phyloP scores from a whole-genome alignment of 2,329 filamentous ascomycete genomes.

The Elsinoe australis region DNA sequence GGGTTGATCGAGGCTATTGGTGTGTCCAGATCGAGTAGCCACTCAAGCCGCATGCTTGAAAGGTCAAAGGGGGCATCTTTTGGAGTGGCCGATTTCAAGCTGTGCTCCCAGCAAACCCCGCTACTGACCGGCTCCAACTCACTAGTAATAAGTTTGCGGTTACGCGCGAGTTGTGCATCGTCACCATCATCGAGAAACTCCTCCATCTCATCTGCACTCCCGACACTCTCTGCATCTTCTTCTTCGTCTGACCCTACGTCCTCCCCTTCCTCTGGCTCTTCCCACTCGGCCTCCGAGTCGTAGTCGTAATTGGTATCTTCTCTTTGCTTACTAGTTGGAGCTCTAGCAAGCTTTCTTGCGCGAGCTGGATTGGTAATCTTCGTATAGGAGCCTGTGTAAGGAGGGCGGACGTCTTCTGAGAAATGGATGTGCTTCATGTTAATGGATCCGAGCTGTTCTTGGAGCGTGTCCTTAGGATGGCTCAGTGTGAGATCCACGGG shows the following conservation, averaged over 20 bases:
- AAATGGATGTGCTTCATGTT: slow-evolving; percentile 59
- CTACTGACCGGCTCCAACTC: slow-evolving; percentile 69
- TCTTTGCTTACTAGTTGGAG: slow-evolving; percentile 49
- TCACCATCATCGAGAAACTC: slow-evolving; percentile 86
- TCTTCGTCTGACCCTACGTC: slow-evolving; percentile 58
- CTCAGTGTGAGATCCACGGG: slow-evolving; percentile 39
- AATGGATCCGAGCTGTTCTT: slow-evolving; percentile 45
- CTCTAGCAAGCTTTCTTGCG: slow-evolving; percentile 44
- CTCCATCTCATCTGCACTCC: slow-evolving; percentile 79
- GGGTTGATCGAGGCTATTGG: slow-evolving; percentile 64
- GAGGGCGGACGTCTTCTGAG: slow-evolving; percentile 54
- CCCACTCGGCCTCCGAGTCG: slow-evolving; percentile 79
- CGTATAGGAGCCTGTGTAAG: slow-evolving; percentile 67
- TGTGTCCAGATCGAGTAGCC: slow-evolving; percentile 49
- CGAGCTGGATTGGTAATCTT: slow-evolving; percentile 44
- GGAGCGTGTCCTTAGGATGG: slow-evolving; percentile 28
- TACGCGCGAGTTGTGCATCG: slow-evolving; percentile 48
- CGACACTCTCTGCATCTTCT: slow-evolving; percentile 61
- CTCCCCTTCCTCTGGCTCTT: slow-evolving; percentile 65
- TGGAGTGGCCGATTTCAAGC: slow-evolving; percentile 11
- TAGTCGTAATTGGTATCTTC: slow-evolving; percentile 69
- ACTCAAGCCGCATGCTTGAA: slow-evolving; percentile 42
- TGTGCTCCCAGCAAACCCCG: slow-evolving; percentile 76
- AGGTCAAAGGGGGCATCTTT: slow-evolving; percentile 16
- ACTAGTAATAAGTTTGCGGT: slow-evolving; percentile 52